A percentile compares a stretch with the other conserved stretches of the same genome.
Evolutionary conservation across 2,329 filamentous ascomycete species (phyloP).

Genomic region (Ceratocystis alfenasii): DNA sequence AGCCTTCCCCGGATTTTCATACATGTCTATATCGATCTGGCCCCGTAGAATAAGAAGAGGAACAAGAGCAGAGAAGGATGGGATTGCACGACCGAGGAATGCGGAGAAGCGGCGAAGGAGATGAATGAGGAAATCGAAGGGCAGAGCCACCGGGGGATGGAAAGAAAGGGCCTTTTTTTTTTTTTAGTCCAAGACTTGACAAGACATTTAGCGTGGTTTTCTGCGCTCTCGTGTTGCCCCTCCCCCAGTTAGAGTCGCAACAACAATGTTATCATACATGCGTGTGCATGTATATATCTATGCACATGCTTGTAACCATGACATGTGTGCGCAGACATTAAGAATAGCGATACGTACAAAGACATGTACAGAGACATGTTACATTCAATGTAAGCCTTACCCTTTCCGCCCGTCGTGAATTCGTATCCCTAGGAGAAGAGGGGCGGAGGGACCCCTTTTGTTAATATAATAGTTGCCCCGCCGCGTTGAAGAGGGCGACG

Average conservation of each 20-base stretch:
- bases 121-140: not conserved
- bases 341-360: not conserved
- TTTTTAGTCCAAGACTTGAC: not conserved
- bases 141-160: not conserved
- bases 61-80: not conserved
- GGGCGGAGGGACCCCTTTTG: not conserved
- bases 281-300: not conserved
- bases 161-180: not conserved
- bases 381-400: not conserved
- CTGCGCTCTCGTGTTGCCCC: not conserved
- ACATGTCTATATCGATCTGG: constrained; percentile 5
- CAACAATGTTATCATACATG: not conserved
- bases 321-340: not conserved
- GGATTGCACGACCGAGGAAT: not conserved
- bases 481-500: not conserved
- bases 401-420: not conserved
- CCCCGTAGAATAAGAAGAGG: not conserved
- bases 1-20: constrained; percentile 16
- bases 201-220: not conserved
- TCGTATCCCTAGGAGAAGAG: not conserved
- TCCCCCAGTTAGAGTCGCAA: not conserved
- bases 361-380: not conserved
- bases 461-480: not conserved
- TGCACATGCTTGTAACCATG: not conserved
- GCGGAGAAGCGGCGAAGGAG: not conserved